Conservation (phyloP, 2,329 filamentous ascomycete species). For the Pestalotiopsis sp. region DNA sequence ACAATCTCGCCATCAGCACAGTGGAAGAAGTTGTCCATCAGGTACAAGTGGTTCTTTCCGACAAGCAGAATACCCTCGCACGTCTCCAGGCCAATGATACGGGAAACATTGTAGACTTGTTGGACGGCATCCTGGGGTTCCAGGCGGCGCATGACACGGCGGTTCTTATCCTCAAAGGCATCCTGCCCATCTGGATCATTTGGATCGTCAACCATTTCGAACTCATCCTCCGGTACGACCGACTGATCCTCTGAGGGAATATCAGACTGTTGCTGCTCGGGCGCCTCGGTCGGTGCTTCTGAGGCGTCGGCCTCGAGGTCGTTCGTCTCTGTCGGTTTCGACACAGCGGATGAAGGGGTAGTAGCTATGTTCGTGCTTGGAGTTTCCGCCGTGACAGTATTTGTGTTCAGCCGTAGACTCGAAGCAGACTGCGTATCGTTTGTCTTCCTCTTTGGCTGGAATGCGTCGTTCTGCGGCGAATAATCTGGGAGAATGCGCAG, state of each 20-base stretch:
- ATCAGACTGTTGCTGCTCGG: constrained; percentile 20
- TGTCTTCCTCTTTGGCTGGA: constrained; percentile 79
- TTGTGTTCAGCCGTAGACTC: constrained; percentile 34
- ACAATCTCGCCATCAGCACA: constrained; percentile 94
- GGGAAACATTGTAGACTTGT: constrained; percentile 91
- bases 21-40: constrained; percentile 97
- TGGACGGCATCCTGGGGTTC: constrained; percentile 91
- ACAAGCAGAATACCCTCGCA: constrained; percentile 92
- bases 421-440: constrained; percentile 43
- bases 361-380: constrained; percentile 18
- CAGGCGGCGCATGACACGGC: constrained; percentile 94
- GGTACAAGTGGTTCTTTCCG: constrained; percentile 88
- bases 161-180: constrained; percentile 94
- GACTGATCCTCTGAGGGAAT: constrained; percentile 26
- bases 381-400: constrained; percentile 15
- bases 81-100: constrained; percentile 90
- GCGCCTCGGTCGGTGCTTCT: constrained; percentile 16
- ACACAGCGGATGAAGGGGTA: constrained; percentile 20
- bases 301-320: not conserved
- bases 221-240: constrained; percentile 77
- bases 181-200: constrained; percentile 76
- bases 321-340: constrained; percentile 17
- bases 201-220: constrained; percentile 93
- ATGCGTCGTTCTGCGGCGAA: constrained; percentile 68
- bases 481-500: constrained; percentile 82